Percentiles rank a stretch among this genome's conserved stretches.
Conservation (phyloP, 306 rosid species). For the Luffa aegyptiaca region DNA sequence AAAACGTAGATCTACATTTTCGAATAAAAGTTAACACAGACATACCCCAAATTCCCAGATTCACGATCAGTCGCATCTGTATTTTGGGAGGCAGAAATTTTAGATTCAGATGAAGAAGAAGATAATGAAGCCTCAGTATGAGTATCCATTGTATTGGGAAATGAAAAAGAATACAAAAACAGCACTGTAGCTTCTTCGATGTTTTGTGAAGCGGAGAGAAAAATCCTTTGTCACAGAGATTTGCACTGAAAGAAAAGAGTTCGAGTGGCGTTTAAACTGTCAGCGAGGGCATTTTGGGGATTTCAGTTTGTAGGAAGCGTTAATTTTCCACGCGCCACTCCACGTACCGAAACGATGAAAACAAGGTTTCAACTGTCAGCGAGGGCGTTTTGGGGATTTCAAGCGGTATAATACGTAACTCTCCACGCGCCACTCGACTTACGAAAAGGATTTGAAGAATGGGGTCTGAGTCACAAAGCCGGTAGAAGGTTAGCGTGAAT, state of each 20-base stretch:
- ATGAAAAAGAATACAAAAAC: neutral
- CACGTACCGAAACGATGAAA: neutral
- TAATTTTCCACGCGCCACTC: neutral
- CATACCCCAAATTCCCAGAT: conserved; percentile 40
- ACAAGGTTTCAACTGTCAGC: neutral
- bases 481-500: neutral
- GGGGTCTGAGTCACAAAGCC: neutral
- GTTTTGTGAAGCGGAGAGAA: neutral
- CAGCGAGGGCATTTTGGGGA: neutral
- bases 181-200: neutral
- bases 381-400: neutral
- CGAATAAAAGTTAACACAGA: neutral
- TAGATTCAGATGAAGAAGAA: neutral
- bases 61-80: conserved; percentile 13
- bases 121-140: neutral
- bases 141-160: neutral
- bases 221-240: neutral
- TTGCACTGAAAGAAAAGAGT: neutral
- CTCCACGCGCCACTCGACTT: neutral
- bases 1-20: neutral
- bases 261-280: neutral
- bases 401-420: neutral
- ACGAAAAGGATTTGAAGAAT: no score
- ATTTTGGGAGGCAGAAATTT: conserved; percentile 2
- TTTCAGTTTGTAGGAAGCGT: neutral